A percentile compares a stretch with the other conserved stretches of the same genome.
phyloP scores from a whole-genome alignment of 2,329 filamentous ascomycete species.

The Rhinocladiella mackenziei region DNA sequence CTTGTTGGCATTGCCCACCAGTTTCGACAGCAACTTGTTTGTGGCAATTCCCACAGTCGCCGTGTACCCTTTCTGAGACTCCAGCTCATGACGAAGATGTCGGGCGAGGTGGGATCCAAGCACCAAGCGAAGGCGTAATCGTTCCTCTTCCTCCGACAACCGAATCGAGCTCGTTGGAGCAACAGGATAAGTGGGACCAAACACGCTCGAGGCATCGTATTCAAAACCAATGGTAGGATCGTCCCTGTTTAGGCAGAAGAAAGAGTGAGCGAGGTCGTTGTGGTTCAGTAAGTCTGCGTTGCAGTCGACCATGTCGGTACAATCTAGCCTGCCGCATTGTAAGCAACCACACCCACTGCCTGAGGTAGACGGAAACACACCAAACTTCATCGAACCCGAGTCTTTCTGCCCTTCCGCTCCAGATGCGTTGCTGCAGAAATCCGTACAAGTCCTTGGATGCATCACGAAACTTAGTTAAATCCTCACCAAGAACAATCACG shows the following conservation, averaged over 20 bases:
- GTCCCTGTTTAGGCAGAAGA: slow-evolving; percentile 69
- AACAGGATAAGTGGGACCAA: slow-evolving; percentile 59
- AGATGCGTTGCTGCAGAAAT: slow-evolving; percentile 69
- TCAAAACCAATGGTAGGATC: slow-evolving; percentile 77
- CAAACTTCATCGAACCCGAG: slow-evolving; percentile 85
- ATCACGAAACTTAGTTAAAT: slow-evolving; percentile 78
- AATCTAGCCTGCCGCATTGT: slow-evolving; percentile 58
- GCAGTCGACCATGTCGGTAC: slow-evolving; percentile 80
- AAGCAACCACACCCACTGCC: slow-evolving; percentile 11
- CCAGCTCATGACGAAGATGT: slow-evolving; percentile 67
- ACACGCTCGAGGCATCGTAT: slow-evolving; percentile 67
- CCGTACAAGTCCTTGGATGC: slow-evolving; percentile 75
- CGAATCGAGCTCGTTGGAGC: not conserved
- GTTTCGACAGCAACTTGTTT: slow-evolving; percentile 79
- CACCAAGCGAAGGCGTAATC: slow-evolving; percentile 58
- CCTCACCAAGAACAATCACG: slow-evolving; percentile 81
- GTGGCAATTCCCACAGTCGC: slow-evolving; percentile 84
- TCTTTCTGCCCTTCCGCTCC: slow-evolving; percentile 73
- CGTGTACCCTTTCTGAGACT: slow-evolving; percentile 76
- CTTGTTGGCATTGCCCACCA: slow-evolving; percentile 80
- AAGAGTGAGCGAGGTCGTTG: slow-evolving; percentile 62
- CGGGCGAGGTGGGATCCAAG: slow-evolving; percentile 78
- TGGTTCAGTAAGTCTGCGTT: slow-evolving; percentile 69
- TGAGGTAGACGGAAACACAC: slow-evolving; percentile 47
- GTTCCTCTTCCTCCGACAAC: slow-evolving; percentile 29